Evolutionary conservation across 805 yeast species (phyloP), one percentile per base, ranked within the genome.

Genomic region (Metschnikowia kunwiensis): DNA sequence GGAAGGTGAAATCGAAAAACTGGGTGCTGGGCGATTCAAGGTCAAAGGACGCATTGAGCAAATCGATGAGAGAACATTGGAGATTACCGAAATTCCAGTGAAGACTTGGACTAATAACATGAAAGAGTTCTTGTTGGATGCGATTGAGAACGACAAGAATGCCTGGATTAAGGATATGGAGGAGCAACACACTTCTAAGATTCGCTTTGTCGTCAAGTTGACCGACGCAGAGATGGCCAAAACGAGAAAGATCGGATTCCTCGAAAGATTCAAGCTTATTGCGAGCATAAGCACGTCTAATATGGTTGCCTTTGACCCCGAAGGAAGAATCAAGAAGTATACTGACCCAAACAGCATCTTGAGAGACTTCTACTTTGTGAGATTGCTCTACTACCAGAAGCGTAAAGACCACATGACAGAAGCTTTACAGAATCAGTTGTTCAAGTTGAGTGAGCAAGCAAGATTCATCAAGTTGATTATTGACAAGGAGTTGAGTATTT

Each of bases 291-390:
- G 74, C 57, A 68, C 86, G 44, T 74, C 82, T 30, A 93, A 93
- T 58, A 89, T 93, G 96, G 96, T 93, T 38, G 94, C 96, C 0
- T 93, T 93, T 63, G 97, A 93, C 63, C 77, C 95, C 3, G 74
- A 74, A 31, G 96, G 96, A 24, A 77, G 89, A 47, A 86, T 93
- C 51, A 84, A 83, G 56, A 86, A 78, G 58, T 93, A 88, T 60
- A 83, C 80, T 9, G 68, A 70, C 32, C 83, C 82, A 2, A 76
- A 77, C 46, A 91, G 87, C 30, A 91, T 93, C 33, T 68, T 93
- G 49, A 72, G 71, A 42, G 97, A 91, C 48, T 93, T 83, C 60
- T 93, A 82, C 58, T 82, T 72, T 51, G 85, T 93, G 10, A 76
- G 98, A 53, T 68, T 93, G 44, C 96, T 89, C 41, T 86, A 72